These are phyloP conservation scores for Pilobolus umbonatus DNA, from an alignment of 192 early-diverging fungal species.

Conservation along the genomic window DNA sequence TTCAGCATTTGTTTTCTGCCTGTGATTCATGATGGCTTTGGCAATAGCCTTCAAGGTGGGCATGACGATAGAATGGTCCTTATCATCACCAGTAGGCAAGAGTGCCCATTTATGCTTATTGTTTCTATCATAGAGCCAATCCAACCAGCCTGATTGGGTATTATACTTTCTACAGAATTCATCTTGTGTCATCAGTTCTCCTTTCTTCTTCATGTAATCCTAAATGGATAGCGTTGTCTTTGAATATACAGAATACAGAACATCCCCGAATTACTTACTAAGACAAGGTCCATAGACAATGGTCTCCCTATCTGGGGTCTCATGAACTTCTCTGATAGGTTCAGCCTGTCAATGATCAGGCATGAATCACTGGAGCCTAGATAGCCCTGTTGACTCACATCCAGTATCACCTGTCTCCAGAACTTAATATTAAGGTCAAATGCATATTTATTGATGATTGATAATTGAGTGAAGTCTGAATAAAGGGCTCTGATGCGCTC, in stretches of 20 bases:
- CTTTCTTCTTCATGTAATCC: background rate
- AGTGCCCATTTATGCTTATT: background rate
- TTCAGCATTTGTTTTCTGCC: background rate
- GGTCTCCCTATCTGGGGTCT: slow-evolving; percentile 14
- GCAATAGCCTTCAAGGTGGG: slow-evolving; percentile 4
- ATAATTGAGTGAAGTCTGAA: slow-evolving; percentile 39
- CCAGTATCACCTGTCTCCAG: slow-evolving; percentile 37
- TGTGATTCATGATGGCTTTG: background rate
- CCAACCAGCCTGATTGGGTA: background rate
- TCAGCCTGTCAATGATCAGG: background rate
- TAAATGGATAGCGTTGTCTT: background rate
- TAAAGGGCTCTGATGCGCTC: slow-evolving; percentile 36
- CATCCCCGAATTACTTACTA: slow-evolving; percentile 10
- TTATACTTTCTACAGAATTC: slow-evolving; percentile 3
- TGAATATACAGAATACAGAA: background rate
- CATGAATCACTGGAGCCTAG: slow-evolving; percentile 3
- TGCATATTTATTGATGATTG: slow-evolving; percentile 36
- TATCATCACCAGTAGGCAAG: background rate
- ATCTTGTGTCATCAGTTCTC: slow-evolving; percentile 8
- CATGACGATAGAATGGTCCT: slow-evolving; percentile 9
- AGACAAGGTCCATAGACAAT: slow-evolving; percentile 11
- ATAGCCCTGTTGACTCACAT: slow-evolving; percentile 28
- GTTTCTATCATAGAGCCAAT: background rate
- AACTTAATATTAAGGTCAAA: slow-evolving; percentile 38
- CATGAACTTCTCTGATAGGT: slow-evolving; percentile 10